These are phyloP conservation scores for Apiospora koreana DNA, from an alignment of 2,329 filamentous ascomycete species.

Conservation along the genomic window DNA sequence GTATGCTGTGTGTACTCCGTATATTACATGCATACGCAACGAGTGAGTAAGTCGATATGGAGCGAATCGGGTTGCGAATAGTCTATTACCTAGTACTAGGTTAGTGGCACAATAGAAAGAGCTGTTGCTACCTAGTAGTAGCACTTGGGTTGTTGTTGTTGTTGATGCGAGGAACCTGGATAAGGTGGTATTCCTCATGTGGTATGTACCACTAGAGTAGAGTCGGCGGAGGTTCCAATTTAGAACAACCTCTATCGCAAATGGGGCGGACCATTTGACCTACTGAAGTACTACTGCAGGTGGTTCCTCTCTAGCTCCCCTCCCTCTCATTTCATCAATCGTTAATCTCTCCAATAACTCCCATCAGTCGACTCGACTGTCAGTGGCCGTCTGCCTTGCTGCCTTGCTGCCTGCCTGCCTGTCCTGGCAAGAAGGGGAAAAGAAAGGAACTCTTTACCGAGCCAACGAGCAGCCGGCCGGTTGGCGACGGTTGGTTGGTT, in stretches of 20 bases:
- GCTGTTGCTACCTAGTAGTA: too few relatives aligned
- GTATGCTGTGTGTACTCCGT: background rate
- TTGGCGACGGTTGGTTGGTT: background rate
- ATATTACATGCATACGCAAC: too few relatives aligned
- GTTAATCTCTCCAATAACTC: background rate
- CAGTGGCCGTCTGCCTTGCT: background rate
- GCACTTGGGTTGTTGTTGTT: background rate
- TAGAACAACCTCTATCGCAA: background rate
- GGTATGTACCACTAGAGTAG: background rate
- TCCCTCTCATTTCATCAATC: background rate
- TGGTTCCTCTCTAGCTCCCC: slow-evolving; percentile 7
- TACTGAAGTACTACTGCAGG: slow-evolving; percentile 5
- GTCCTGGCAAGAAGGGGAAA: background rate
- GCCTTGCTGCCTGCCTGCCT: background rate
- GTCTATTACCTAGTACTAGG: background rate
- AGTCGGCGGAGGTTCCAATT: background rate
- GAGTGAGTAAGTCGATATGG: background rate
- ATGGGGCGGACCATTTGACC: slow-evolving; percentile 1
- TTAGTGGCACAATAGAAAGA: slow-evolving; percentile 9
- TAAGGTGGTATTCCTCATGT: background rate
- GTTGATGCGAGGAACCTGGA: slow-evolving; percentile 1
- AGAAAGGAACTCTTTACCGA: background rate
- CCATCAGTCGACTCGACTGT: background rate
- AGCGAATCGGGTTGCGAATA: background rate
- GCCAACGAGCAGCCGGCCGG: background rate